phyloP scores from a whole-genome alignment of 257 asterid genomes.

The Nemophila menziesii region DNA sequence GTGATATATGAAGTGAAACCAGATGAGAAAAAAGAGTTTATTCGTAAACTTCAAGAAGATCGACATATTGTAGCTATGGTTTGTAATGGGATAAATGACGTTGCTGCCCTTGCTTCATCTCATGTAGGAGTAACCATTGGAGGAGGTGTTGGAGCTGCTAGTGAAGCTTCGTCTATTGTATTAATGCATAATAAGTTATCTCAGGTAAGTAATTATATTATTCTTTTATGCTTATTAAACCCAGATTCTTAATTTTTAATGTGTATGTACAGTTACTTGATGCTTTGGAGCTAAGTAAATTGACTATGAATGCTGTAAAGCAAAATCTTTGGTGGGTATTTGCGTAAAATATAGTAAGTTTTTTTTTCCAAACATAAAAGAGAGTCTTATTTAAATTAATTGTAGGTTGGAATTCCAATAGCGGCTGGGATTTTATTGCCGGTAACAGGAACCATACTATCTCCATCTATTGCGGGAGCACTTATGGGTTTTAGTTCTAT shows the following conservation, averaged over 20 bases:
- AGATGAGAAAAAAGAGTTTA: slow-evolving; percentile 66
- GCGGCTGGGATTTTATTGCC: slow-evolving; percentile 92
- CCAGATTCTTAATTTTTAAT: no score
- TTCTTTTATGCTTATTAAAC: neutral
- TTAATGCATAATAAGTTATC: slow-evolving; percentile 86
- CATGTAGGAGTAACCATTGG: slow-evolving; percentile 94
- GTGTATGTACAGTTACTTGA: slow-evolving; percentile 82
- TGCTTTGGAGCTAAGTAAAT: slow-evolving; percentile 91
- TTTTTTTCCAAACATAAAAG: no score
- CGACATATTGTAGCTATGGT: slow-evolving; percentile 91
- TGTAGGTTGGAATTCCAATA: slow-evolving; percentile 85
- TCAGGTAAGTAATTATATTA: slow-evolving; percentile 78
- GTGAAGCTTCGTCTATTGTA: slow-evolving; percentile 92
- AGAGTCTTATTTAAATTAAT: no score
- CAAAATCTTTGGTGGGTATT: slow-evolving; percentile 99
- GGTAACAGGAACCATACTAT: slow-evolving; percentile 76
- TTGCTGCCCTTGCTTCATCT: slow-evolving; percentile 94
- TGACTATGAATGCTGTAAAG: slow-evolving; percentile 91
- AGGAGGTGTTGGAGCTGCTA: slow-evolving; percentile 96
- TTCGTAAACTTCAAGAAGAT: slow-evolving; percentile 52
- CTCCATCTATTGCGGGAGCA: slow-evolving; percentile 97
- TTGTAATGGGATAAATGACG: slow-evolving; percentile 96
- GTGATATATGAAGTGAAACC: slow-evolving; percentile 83
- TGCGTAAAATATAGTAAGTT: slow-evolving; percentile 91
- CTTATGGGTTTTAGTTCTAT: slow-evolving; percentile 96